Evolutionary conservation across 2,329 filamentous ascomycete genomes (phyloP), one percentile per base, ranked within the genome.

Genomic region (Beauveria caledonica): DNA sequence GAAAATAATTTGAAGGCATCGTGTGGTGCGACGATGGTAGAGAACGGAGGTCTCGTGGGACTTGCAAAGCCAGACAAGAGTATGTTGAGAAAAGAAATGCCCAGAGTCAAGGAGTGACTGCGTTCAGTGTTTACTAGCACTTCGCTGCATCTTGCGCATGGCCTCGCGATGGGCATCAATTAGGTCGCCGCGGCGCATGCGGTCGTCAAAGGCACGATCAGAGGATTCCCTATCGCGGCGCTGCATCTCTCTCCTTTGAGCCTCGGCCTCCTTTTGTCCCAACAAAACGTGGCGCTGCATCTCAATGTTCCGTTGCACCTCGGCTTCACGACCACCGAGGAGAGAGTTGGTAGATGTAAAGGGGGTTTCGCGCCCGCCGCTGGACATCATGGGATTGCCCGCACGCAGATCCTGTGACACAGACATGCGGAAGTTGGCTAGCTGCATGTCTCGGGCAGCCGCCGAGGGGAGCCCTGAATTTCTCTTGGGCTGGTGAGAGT

Each of bases 151-250:
- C 71, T 80, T 86, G 64, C 88, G 80, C 82, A 97, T 81, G 1
- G 88, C 89, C 64, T 92, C 87, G 21, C 88, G 81, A 71, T 97
- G 92, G 23, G 86, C 81, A 50, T 89, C 87, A 56, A 89, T 78
- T 77, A 96, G 82, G 64, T 88, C 84, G 0, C 87, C 86, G 17
- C 83, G 85, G 58, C 90, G 80, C 88, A 95, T 94, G 64, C 84
- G 81, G 71, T 87, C 84, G 64, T 91, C 88, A 67, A 91, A 86
- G 42, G 80, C 80, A 54, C 81, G 81, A 15, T 89, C 85, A 6
- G 79, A 77, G 58, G 82, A 77, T 64, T 84, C 80, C 64, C 80
- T 82, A 53, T 82, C 83, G 46, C 78, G 74, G 60, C 80, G 78
- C 66, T 85, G 81, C 67, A 80, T 77, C 69, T 87, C 82, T 57